Conservation (phyloP, 2,329 filamentous ascomycete species). For the Rhynchosporium graminicola region DNA sequence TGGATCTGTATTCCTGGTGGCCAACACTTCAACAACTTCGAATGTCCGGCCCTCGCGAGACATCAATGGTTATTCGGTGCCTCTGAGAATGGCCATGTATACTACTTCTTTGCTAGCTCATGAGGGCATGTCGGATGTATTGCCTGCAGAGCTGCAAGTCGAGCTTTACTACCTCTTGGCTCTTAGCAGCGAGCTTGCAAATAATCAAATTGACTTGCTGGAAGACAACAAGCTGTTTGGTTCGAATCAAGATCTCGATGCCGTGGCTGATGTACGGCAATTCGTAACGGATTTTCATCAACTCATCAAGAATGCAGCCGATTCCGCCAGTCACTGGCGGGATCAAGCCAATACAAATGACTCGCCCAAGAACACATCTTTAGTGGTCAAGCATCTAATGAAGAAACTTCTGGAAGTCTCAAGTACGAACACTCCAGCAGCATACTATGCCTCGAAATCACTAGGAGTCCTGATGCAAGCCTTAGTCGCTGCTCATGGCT, state of each 20-base stretch:
- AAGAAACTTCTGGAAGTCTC: constrained; percentile 49
- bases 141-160: constrained; percentile 48
- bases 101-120: constrained; percentile 51
- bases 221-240: constrained; percentile 51
- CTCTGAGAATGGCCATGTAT: constrained; percentile 76
- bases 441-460: constrained; percentile 55
- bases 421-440: constrained; percentile 45
- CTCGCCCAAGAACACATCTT: constrained; percentile 40
- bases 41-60: constrained; percentile 51
- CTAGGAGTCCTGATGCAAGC: constrained; percentile 53
- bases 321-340: constrained; percentile 49
- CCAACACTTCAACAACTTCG: constrained; percentile 34
- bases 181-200: constrained; percentile 52
- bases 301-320: constrained; percentile 27
- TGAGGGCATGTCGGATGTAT: constrained; percentile 42
- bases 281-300: constrained; percentile 24
- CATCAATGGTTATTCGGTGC: constrained; percentile 67
- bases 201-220: constrained; percentile 52
- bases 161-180: constrained; percentile 55
- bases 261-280: constrained; percentile 29
- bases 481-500: constrained; percentile 50
- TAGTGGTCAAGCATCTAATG: constrained; percentile 47
- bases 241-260: constrained; percentile 43
- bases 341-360: constrained; percentile 9
- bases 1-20: constrained; percentile 67